Base-by-base conservation (phyloP, 768 basidiomycete genomes). In the Russula griseocarnosa region DNA sequence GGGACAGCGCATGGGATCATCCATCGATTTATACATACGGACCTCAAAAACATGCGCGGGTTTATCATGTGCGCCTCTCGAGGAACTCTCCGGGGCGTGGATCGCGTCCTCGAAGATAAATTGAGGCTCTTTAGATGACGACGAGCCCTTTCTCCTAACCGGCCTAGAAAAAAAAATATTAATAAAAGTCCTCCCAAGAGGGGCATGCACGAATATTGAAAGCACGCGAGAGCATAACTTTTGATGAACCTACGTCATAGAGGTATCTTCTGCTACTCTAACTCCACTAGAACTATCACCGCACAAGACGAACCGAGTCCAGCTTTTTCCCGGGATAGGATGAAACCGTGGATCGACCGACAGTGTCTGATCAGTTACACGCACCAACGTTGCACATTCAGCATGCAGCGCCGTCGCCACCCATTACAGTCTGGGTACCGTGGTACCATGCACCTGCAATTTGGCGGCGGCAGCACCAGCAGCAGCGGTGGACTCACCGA, bases 281-380 rank as follows among this genome's bases (percentile, higher is more conserved):
- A 30, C 32, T 7, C 78, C 75, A 3, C 63, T 66, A 28, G 69
- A 69, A 5, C 26, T 42, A 64, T 76, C 75, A 4, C 81, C 86
- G 9, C 76, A 69, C 20, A 82, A 68, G 16, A 93, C 76, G 69
- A 82, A 89, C 26, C 83, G 82, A 73, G 88, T 91, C 85, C 88
- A 95, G 36, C 90, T 89, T 54, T 59, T 26, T 14, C 7, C 14
- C 14, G 22, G 9, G 20, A 55, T 28, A 13, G 18, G 38, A 47
- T 16, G 26, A 32, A 38, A 55, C n/a, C 14, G 53, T n/a, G 52
- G 46, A 49, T 61, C 32, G 28, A 28, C 28, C 32, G 28, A 28
- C 28, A 36, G 34, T 36, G n/a, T 11, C 9, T 50, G 38, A 52
- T 22, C 62, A 52, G 13, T 22, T 14, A 40, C 38, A 16, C 38